These are phyloP conservation scores for Phytophthora foliorum DNA, from an alignment of 352 stramenopile species.

Conservation along the genomic window DNA sequence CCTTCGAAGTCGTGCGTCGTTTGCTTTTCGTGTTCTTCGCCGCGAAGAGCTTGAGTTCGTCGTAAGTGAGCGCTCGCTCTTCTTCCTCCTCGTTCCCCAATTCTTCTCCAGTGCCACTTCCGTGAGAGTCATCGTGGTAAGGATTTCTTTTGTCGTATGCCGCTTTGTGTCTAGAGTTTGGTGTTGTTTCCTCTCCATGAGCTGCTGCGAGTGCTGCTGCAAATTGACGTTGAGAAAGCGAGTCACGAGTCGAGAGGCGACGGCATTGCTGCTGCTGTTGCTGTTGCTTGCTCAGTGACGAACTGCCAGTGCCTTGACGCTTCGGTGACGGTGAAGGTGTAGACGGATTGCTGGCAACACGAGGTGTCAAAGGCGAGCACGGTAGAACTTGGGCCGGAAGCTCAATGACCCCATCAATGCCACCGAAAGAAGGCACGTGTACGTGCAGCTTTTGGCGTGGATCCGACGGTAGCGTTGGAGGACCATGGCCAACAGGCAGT, in stretches of 20 bases:
- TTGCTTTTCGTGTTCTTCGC: conserved; percentile 59
- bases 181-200: conserved; percentile 12
- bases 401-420: conserved; percentile 66
- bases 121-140: neutral
- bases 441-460: conserved; percentile 64
- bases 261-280: conserved; percentile 41
- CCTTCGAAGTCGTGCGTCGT: conserved; percentile 17
- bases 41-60: conserved; percentile 74
- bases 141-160: conserved; percentile 25
- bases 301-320: conserved; percentile 1
- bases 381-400: conserved; percentile 40
- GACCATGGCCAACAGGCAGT: conserved; percentile 56
- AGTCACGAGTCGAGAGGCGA: conserved; percentile 51
- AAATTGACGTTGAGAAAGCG: conserved; percentile 57
- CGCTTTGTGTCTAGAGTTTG: conserved; percentile 6
- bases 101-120: conserved; percentile 15
- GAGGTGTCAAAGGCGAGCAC: neutral
- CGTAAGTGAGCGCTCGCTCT: conserved; percentile 77
- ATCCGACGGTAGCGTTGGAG: conserved; percentile 61
- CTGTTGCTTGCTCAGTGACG: conserved; percentile 36
- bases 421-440: conserved; percentile 65
- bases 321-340: conserved; percentile 29
- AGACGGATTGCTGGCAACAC: conserved; percentile 1
- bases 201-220: conserved; percentile 35
- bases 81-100: conserved; percentile 69